Conservation (phyloP, 116 monocot genomes). For the Posidonia oceanica region DNA sequence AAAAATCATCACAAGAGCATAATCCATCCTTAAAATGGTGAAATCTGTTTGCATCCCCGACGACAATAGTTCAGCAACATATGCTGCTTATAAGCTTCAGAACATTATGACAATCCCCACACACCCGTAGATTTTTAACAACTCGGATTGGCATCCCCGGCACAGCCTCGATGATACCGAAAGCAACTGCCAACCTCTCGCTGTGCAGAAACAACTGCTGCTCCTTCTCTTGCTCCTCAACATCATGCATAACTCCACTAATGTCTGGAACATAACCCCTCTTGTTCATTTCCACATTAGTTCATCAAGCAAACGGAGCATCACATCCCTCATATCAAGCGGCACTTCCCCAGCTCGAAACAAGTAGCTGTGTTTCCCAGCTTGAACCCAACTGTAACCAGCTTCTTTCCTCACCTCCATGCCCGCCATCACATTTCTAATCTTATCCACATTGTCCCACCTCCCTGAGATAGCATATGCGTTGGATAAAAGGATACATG, state of each 20-base stretch:
- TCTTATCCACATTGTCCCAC: constrained; percentile 47
- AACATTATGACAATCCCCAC: constrained; percentile 58
- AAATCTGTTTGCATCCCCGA: constrained; percentile 46
- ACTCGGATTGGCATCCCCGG: constrained; percentile 42
- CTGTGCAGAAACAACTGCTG: constrained; percentile 50
- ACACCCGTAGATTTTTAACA: constrained; percentile 66
- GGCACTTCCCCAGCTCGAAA: constrained; percentile 61
- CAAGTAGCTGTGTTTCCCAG: constrained; percentile 36
- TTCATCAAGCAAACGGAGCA: constrained; percentile 33
- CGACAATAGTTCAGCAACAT: constrained; percentile 31
- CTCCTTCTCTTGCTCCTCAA: constrained; percentile 66
- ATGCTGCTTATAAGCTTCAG: constrained; percentile 54
- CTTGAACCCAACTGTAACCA: constrained; percentile 64
- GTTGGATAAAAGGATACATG: constrained; percentile 62
- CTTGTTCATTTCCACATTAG: constrained; percentile 46
- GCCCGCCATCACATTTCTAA: constrained; percentile 39
- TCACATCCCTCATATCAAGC: constrained; percentile 22
- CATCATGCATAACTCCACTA: constrained; percentile 51
- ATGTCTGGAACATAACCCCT: constrained; percentile 69
- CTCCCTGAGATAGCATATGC: constrained; percentile 41
- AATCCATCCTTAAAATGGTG: constrained; percentile 34
- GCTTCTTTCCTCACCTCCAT: constrained; percentile 53
- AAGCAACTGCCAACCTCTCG: constrained; percentile 67
- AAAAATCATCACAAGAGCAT: constrained; percentile 53
- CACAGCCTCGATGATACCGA: constrained; percentile 40